These are phyloP conservation scores for Starmerella powellii DNA, from an alignment of 805 yeast species.

Conservation along the genomic window DNA sequence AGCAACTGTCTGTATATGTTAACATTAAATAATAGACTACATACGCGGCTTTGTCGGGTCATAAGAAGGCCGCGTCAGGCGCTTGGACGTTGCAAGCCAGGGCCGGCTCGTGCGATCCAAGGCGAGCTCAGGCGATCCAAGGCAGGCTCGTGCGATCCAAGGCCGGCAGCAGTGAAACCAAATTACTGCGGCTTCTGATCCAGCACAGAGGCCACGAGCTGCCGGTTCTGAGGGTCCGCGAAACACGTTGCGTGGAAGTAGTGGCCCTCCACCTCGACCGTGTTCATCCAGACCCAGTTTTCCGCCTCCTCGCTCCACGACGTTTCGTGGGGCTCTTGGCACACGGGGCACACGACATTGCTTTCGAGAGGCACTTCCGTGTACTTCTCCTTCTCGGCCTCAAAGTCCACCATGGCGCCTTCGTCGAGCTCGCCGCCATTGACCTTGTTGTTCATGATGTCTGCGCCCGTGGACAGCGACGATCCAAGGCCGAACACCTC, in stretches of 20 bases:
- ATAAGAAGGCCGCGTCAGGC: too few species aligned
- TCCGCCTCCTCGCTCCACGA: constrained; percentile 61
- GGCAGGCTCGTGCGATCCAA: too few species aligned
- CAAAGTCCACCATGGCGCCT: constrained; percentile 30
- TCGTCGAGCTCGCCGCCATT: constrained; percentile 22
- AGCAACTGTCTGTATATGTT: too few species aligned
- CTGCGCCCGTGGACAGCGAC: constrained; percentile 17
- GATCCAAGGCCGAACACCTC: constrained; percentile 37
- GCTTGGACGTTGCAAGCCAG: too few species aligned
- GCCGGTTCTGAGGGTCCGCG: constrained; percentile 41
- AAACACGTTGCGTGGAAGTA: constrained; percentile 59
- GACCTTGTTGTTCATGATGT: constrained; percentile 14
- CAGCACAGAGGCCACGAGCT: constrained; percentile 17
- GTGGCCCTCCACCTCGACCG: constrained; percentile 38
- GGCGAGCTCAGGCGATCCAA: too few species aligned
- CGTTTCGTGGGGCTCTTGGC: constrained; percentile 54
- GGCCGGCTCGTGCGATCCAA: too few species aligned
- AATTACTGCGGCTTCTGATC: background rate
- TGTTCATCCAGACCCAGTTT: constrained; percentile 73
- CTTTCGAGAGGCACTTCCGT: constrained; percentile 59
- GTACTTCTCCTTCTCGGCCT: constrained; percentile 31
- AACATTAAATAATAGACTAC: too few species aligned
- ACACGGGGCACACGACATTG: constrained; percentile 54
- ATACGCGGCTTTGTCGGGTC: too few species aligned
- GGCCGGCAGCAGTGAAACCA: too few species aligned